Evolutionary conservation across 257 asterid genomes (phyloP).

Genomic region (Eucommia ulmoides): DNA sequence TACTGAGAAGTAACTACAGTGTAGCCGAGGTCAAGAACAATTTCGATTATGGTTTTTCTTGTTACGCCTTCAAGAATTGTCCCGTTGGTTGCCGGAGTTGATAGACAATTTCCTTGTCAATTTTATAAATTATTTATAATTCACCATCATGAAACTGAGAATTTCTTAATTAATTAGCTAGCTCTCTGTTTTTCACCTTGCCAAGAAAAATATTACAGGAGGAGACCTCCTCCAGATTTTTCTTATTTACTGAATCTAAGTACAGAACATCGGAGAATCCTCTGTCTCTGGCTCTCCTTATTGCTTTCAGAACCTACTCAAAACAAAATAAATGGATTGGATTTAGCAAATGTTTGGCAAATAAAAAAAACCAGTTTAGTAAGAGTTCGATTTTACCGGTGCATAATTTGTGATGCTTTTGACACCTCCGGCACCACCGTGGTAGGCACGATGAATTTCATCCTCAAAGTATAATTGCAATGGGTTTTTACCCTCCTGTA

Average conservation of each 20-base stretch:
- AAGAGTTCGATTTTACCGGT: conserved; percentile 30
- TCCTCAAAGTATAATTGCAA: conserved; percentile 56
- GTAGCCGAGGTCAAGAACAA: no score
- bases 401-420: conserved; percentile 86
- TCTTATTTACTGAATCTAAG: conserved; percentile 48
- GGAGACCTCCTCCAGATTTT: conserved; percentile 64
- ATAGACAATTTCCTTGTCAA: no score
- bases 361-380: not conserved
- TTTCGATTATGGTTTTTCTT: no score
- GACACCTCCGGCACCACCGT: conserved; percentile 77
- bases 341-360: not conserved
- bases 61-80: no score
- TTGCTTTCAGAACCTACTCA: conserved; percentile 62
- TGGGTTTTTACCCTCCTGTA: conserved; percentile 47
- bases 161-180: no score
- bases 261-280: conserved; percentile 80
- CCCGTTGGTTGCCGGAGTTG: no score
- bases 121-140: no score
- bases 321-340: no score
- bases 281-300: conserved; percentile 30
- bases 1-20: no score
- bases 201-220: conserved; percentile 56
- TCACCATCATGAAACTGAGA: no score
- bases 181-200: no score
- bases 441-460: conserved; percentile 53